Evolutionary conservation across 1,284 basidiomycete species (phyloP).

Genomic region (Ustilago trichophora): DNA sequence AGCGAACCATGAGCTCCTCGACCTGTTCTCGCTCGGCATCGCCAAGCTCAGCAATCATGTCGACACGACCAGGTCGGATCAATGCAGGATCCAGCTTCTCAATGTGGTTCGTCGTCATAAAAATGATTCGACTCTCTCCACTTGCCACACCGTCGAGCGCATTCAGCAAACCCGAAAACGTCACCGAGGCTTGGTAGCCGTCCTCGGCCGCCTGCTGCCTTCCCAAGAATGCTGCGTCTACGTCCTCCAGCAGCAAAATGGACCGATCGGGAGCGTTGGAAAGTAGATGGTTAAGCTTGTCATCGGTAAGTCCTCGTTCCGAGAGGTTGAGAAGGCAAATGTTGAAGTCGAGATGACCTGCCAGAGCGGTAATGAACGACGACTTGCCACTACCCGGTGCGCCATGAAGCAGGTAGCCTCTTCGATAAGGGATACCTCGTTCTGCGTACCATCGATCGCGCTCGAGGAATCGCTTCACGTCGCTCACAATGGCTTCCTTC

Average conservation of each 20-base stretch:
- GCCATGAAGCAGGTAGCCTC: conserved; percentile 93
- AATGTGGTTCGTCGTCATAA: conserved; percentile 98
- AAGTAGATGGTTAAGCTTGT: conserved; percentile 92
- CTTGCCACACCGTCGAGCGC: conserved; percentile 97
- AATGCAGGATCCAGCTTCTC: conserved; percentile 79
- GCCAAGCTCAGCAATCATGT: conserved; percentile 83
- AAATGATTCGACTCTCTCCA: conserved; percentile 89
- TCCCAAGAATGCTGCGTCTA: conserved; percentile 90
- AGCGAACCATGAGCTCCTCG: conserved; percentile 79
- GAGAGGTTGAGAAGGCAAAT: conserved; percentile 96
- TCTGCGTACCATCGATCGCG: conserved; percentile 95
- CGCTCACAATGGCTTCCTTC: conserved; percentile 79
- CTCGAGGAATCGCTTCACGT: conserved; percentile 82
- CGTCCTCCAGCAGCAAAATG: conserved; percentile 92
- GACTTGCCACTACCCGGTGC: conserved; percentile 98
- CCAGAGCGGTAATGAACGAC: conserved; percentile 96
- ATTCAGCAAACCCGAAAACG: conserved; percentile 97
- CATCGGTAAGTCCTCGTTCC: conserved; percentile 93
- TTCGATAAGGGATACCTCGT: conserved; percentile 94
- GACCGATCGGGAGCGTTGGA: conserved; percentile 92
- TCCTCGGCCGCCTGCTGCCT: conserved; percentile 53
- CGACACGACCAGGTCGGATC: conserved; percentile 92
- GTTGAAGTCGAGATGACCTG: conserved; percentile 86
- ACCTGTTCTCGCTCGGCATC: conserved; percentile 88
- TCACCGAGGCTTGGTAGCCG: conserved; percentile 74